Percentiles rank a stretch among this genome's conserved stretches.
Evolutionary conservation across 164 flowering plant genomes (phyloP).

Genomic region (Chloranthus sessilifolius): DNA sequence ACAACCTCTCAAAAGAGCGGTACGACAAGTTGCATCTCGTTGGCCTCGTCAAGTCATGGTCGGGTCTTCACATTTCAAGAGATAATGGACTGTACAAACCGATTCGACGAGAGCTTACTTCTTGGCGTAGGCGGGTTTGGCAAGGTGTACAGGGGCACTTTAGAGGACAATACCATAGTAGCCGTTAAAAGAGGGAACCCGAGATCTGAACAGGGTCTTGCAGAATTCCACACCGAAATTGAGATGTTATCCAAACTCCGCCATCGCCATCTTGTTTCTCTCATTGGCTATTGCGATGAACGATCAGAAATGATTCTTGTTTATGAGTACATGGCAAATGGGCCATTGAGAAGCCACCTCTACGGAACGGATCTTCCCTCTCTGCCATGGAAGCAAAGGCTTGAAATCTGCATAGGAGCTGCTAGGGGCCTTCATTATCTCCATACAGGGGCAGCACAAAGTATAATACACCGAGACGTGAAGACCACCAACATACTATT

Average conservation of each 20-base stretch:
- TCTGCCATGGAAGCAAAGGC: slow-evolving; percentile 82
- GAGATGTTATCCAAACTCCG: slow-evolving; percentile 96
- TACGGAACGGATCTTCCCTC: slow-evolving; percentile 78
- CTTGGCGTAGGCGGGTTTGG: slow-evolving; percentile 97
- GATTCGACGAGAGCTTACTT: slow-evolving; percentile 69
- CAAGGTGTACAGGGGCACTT: slow-evolving; percentile 75
- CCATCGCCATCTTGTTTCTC: slow-evolving; percentile 90
- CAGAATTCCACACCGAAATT: slow-evolving; percentile 88
- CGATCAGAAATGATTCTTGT: slow-evolving; percentile 88
- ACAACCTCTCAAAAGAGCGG: slow-evolving; percentile 77
- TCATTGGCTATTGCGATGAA: slow-evolving; percentile 89
- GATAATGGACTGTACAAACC: slow-evolving; percentile 80
- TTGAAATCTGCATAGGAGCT: slow-evolving; percentile 93
- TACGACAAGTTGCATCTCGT: slow-evolving; percentile 82
- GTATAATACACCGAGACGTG: slow-evolving; percentile 88
- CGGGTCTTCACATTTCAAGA: slow-evolving; percentile 68
- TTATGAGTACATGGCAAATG: slow-evolving; percentile 94
- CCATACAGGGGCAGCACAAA: slow-evolving; percentile 87
- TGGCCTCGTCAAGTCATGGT: slow-evolving; percentile 60
- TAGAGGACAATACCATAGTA: slow-evolving; percentile 70
- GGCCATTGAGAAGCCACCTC: slow-evolving; percentile 84
- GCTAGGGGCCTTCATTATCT: slow-evolving; percentile 94
- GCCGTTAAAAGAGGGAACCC: slow-evolving; percentile 94
- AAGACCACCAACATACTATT: slow-evolving; percentile 87
- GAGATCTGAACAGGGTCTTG: slow-evolving; percentile 82